Evolutionary conservation across 805 yeast species (phyloP).

Genomic region (Dipodascopsis uninucleata): DNA sequence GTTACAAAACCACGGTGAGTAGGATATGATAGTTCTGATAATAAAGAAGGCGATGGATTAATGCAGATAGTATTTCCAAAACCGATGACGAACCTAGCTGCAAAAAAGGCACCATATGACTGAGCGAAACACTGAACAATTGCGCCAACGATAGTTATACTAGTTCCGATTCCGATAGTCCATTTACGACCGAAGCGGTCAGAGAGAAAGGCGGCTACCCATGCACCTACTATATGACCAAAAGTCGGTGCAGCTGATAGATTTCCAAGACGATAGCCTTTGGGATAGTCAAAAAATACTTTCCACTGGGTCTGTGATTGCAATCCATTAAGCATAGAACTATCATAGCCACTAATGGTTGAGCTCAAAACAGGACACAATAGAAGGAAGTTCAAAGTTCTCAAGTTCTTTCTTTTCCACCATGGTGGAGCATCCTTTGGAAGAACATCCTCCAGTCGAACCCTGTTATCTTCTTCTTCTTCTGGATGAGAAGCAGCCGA

Average conservation of each 20-base stretch:
- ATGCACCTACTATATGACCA: conserved; percentile 27
- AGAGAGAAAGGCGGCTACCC: conserved; percentile 31
- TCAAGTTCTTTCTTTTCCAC: background rate
- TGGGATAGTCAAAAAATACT: background rate
- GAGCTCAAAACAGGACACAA: background rate
- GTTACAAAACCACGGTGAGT: conserved; percentile 43
- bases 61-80: conserved; percentile 1
- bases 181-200: conserved; percentile 8
- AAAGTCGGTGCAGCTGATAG: background rate
- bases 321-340: no score
- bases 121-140: conserved; percentile 1
- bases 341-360: background rate
- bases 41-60: conserved; percentile 5
- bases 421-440: background rate
- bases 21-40: conserved; percentile 49
- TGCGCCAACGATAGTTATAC: conserved; percentile 26
- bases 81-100: conserved; percentile 5
- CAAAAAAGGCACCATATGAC: conserved; percentile 2
- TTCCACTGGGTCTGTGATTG: background rate
- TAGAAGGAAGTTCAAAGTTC: background rate
- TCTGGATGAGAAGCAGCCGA: no score
- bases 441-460: conserved; percentile 2
- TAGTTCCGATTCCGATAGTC: conserved; percentile 1
- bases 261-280: background rate
- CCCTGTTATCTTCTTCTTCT: no score